These are phyloP conservation scores for Cladorrhinum sp. DNA, from an alignment of 2,329 filamentous ascomycete species.

Conservation along the genomic window DNA sequence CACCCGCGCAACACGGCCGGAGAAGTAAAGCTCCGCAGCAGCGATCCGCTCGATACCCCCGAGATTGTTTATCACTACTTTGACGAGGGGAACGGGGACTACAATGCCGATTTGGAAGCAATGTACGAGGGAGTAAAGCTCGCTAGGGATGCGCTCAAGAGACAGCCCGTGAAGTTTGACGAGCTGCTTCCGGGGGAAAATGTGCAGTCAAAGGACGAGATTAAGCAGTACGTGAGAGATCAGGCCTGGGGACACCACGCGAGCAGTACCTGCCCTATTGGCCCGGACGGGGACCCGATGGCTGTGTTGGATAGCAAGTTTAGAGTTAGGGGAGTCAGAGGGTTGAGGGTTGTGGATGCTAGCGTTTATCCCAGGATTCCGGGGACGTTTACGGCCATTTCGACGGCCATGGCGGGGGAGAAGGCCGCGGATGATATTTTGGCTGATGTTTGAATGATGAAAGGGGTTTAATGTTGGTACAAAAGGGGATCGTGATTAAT, in stretches of 20 bases:
- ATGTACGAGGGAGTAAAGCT: conserved; percentile 55
- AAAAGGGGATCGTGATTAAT: no score
- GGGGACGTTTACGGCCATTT: conserved; percentile 45
- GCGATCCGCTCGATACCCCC: conserved; percentile 62
- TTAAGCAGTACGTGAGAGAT: conserved; percentile 37
- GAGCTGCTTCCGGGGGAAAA: conserved; percentile 25
- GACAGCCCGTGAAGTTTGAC: conserved; percentile 23
- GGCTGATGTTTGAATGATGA: not conserved
- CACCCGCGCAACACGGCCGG: conserved; percentile 62
- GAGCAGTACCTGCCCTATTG: conserved; percentile 56
- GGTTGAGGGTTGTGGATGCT: conserved; percentile 61
- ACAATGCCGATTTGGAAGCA: conserved; percentile 49
- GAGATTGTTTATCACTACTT: conserved; percentile 63
- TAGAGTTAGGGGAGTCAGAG: conserved; percentile 52
- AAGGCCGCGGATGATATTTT: conserved; percentile 59
- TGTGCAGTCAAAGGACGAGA: conserved; percentile 18
- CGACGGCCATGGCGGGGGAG: conserved; percentile 56
- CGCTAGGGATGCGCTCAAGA: conserved; percentile 42
- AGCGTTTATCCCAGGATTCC: conserved; percentile 51
- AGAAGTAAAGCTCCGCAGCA: conserved; percentile 57
- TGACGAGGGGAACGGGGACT: conserved; percentile 47
- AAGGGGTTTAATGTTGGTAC: not conserved
- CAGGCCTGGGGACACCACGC: conserved; percentile 57
- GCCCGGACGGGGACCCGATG: conserved; percentile 50
- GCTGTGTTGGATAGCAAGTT: conserved; percentile 59